A percentile compares a stretch with the other conserved stretches of the same genome.
These are phyloP conservation scores for Pichia paraexigua DNA, from an alignment of 805 yeast genomes.

Conservation along the genomic window DNA sequence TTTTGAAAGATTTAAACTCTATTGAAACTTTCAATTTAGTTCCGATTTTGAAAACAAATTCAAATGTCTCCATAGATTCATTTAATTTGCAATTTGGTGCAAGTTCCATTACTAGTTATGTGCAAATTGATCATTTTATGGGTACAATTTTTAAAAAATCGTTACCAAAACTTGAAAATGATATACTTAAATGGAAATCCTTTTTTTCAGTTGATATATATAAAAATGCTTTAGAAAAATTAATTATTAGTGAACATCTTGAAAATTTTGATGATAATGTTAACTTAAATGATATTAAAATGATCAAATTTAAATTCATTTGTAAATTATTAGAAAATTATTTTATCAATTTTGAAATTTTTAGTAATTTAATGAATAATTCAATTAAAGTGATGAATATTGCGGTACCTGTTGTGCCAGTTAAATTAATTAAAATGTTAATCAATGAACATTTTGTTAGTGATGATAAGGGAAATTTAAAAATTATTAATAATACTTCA, in stretches of 20 bases:
- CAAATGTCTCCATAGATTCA: conserved; percentile 1
- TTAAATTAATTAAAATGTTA: conserved; percentile 6
- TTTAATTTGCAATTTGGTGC: conserved; percentile 8
- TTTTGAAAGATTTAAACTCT: background rate
- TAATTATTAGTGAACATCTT: conserved; percentile 4
- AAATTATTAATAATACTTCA: conserved; percentile 9
- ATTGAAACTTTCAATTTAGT: background rate
- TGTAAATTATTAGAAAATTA: conserved; percentile 14
- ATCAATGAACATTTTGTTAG: conserved; percentile 10
- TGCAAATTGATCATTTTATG: conserved; percentile 4
- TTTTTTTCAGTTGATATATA: conserved; percentile 7
- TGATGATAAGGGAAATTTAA: conserved; percentile 5
- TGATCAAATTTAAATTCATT: conserved; percentile 3
- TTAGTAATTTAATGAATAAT: background rate
- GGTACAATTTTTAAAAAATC: conserved; percentile 4
- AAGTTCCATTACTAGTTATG: conserved; percentile 5
- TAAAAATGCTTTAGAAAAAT: conserved; percentile 7
- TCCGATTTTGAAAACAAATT: background rate
- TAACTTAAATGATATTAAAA: conserved; percentile 1
- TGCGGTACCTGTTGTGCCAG: conserved; percentile 15
- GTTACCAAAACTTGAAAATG: conserved; percentile 5
- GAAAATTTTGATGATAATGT: background rate
- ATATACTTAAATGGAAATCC: conserved; percentile 6
- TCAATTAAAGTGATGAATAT: conserved; percentile 3
- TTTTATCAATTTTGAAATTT: conserved; percentile 12